phyloP scores from a whole-genome alignment of 805 yeast species.

The Candida saitoana region DNA sequence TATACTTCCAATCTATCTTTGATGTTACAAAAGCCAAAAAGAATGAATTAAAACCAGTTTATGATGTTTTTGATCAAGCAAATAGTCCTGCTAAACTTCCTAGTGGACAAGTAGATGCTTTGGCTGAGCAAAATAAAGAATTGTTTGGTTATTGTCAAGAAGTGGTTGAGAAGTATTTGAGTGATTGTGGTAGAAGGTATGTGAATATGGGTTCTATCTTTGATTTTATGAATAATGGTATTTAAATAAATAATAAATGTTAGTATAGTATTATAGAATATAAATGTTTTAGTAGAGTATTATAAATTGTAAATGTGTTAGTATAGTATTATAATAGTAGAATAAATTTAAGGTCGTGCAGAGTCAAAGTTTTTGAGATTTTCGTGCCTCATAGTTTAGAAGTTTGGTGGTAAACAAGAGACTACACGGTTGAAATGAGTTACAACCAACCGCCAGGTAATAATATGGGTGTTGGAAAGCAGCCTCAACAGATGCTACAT shows the following conservation, averaged over 20 bases:
- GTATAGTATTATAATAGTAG: too few relatives aligned
- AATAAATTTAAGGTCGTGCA: background rate
- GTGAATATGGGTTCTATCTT: conserved; percentile 85
- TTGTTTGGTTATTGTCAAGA: conserved; percentile 49
- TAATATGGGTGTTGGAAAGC: conserved; percentile 3
- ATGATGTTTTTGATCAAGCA: conserved; percentile 29
- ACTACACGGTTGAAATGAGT: conserved; percentile 6
- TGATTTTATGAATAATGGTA: conserved; percentile 42
- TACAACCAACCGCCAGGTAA: conserved; percentile 9
- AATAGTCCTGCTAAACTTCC: conserved; percentile 27
- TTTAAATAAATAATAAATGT: background rate
- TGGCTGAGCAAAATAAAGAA: conserved; percentile 75
- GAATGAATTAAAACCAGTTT: conserved; percentile 51
- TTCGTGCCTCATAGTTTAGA: background rate
- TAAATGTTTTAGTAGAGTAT: background rate
- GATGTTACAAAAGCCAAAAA: conserved; percentile 75
- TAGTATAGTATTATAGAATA: background rate
- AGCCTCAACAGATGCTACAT: conserved; percentile 5
- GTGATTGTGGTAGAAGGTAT: conserved; percentile 81
- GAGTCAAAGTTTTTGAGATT: background rate
- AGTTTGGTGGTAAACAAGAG: background rate
- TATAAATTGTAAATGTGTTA: background rate
- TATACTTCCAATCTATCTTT: conserved; percentile 73
- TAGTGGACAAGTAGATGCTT: conserved; percentile 60
- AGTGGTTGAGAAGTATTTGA: conserved; percentile 68